A percentile compares a stretch with the other conserved stretches of the same genome.
These are phyloP conservation scores for Diplodia corticola DNA, from an alignment of 2,329 filamentous ascomycete genomes.

Conservation along the genomic window DNA sequence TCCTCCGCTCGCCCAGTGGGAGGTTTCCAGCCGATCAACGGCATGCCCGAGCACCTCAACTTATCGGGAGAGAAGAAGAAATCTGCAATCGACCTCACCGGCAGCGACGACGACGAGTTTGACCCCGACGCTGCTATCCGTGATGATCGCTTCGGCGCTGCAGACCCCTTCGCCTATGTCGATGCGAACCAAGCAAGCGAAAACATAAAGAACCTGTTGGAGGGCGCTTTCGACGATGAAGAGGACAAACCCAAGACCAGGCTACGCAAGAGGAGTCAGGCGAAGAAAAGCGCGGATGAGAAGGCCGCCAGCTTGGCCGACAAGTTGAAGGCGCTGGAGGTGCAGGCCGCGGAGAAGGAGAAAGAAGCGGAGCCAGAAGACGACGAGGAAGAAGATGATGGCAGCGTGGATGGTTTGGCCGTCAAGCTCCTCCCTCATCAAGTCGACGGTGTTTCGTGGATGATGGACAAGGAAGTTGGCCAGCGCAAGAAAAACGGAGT, in stretches of 20 bases:
- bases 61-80: constrained; percentile 36
- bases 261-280: constrained; percentile 44
- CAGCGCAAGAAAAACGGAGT: constrained; percentile 74
- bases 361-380: constrained; percentile 46
- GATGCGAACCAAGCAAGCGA: constrained; percentile 71
- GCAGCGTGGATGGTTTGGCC: constrained; percentile 74
- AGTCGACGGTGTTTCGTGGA: constrained; percentile 91
- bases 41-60: constrained; percentile 8
- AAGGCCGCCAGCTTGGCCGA: constrained; percentile 42
- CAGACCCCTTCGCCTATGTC: constrained; percentile 62
- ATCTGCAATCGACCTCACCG: constrained; percentile 51
- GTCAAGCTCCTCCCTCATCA: constrained; percentile 92
- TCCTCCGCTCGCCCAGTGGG: constrained; percentile 50
- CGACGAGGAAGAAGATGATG: constrained; percentile 57
- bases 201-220: constrained; percentile 78
- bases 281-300: constrained; percentile 33
- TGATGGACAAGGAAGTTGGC: constrained; percentile 88
- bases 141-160: constrained; percentile 53
- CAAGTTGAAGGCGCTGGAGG: constrained; percentile 46
- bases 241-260: constrained; percentile 53
- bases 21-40: constrained; percentile 43
- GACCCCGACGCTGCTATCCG: constrained; percentile 50
- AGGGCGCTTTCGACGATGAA: constrained; percentile 74
- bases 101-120: constrained; percentile 45
- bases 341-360: constrained; percentile 50